Evolutionary conservation across 2,329 filamentous ascomycete species (phyloP), one percentile per base, ranked within the genome.

Genomic region (Stemphylium lycopersici): DNA sequence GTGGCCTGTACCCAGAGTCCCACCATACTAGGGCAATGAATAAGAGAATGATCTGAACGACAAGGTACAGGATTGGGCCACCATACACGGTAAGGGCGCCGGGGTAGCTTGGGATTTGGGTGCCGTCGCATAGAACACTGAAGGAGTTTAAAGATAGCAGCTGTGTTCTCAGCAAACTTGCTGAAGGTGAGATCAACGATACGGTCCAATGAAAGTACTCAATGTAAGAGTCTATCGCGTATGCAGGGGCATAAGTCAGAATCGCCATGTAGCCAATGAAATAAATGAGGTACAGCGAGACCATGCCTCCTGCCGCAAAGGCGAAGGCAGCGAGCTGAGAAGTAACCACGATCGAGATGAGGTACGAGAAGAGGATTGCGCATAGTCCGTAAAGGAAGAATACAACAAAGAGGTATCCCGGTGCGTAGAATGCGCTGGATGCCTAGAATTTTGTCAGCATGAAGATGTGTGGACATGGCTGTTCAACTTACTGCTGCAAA

Each of bases 311-410:
- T 1, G 91, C 90, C 2, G 90, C 86, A 70, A 93, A 89, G 0
- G 91, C 93, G 71, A 95, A 97, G 0, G 92, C 87, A 4, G 90
- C 88, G 5, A 96, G 81, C 73, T 96, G 91, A 29, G 89, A 92
- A 44, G 83, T 85, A 31, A 88, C 85, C 66, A 92, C 89, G 0
- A 96, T 83, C 0, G 92, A 96, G 37, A 96, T 82, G 33, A 93
- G 79, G 73, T 97, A 97, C 2, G 89, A 84, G 46, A 93, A 79
- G 3, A 96, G 78, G 3, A 85, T 90, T 0, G 91, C 89, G 0
- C 90, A 86, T 5, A 96, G 76, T 0, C 91, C 91, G 70, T 93
- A 96, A 0, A 96, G 82, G 52, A 89, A 83, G 60, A 96, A 86
- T 34, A 96, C 81, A 11, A 93, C 75, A 70, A 96, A 96, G 8